Base-by-base conservation (phyloP, 345 rosid genomes). In the Abelmoschus esculentus region DNA sequence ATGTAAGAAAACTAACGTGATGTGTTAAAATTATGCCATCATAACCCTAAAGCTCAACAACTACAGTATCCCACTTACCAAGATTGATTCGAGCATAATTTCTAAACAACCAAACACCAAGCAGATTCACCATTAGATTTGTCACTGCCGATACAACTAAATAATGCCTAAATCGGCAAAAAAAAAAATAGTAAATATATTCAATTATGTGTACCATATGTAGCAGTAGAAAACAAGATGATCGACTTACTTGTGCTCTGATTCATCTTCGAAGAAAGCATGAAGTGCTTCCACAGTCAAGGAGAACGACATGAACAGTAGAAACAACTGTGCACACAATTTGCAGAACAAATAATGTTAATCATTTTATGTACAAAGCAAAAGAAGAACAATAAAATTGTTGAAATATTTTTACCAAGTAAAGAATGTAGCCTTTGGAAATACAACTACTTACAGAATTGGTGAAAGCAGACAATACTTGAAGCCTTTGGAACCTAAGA, bases 41-140 rank as follows among this genome's bases (percentile, higher is more conserved):
- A 22, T 22, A 22, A 22, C 26, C 26, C 26, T 22, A 42, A 42
- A 42, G 2, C 47, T 44, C 11, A 13, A 47, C 7, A 52, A 13
- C 58, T 22, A 49, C 52, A 72, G 50, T 53, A 74, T 54, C 53
- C 67, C 32, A 75, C 88, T 86, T 83, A 93, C 97, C 89, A 69
- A 91, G 81, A 80, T 85, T 89, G 68, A 89, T 72, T 18, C 98
- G 96, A 70, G 98, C 98, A 84, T 91, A 91, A 74, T 82, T 87
- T 80, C 97, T 84, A 86, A 93, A 93, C 88, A 89, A 93, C 97
- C 95, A 91, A 74, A 93, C 96, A 32, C 98, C 98, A 74, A 91
- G 78, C 42, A 93, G 96, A 86, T 91, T 93, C 70, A 93, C 98
- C 67, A 82, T 69, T 75, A 93, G 84, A 80, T 91, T 91, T 81